Base-by-base conservation (phyloP, 2,329 filamentous ascomycete genomes). In the Epichloe bromicola region DNA sequence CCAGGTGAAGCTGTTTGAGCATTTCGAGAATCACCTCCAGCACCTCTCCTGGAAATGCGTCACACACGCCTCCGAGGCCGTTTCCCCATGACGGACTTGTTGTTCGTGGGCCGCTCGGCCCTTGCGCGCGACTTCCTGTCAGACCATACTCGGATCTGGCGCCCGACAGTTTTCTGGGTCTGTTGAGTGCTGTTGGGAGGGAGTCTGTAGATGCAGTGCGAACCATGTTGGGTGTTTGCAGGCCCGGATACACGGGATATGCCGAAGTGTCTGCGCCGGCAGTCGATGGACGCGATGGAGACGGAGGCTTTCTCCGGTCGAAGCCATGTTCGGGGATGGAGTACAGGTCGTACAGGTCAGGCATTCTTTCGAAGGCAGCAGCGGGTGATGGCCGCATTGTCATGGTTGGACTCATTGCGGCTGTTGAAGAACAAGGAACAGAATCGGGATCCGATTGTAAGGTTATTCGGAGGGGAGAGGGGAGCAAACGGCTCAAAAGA, bases 1-100 rank as follows among this genome's bases (percentile, higher is more conserved):
- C 64, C 12, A 82, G 59, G 59, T 84, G 80, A 14, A 72, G 60
- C 38, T 68, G 65, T 59, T 72, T 76, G 17, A 84, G 63, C 50
- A 75, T 70, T 39, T 70, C 70, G 36, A 83, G 59, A n/a, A 83
- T 75, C 36, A 78, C 64, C 48, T 74, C 70, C 44, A 83, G 61
- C 2, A 83, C 75, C 58, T 82, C 78, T n/a, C 73, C 72, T 0
- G 80, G 79, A 15, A 83, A 57, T 19, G 68, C 69, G n/a, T 68
- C 68, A 53, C 82, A 78, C 6, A 76, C 62, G 56, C 65, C 45
- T 26, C 11, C 71, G 42, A 67, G 66, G 53, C 62, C 64, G 54
- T 63, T 70, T 40, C 66, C 67, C 56, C 60, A 63, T 2, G 67
- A 65, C 3, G 62, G 52, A 5, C 56, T 60, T 40, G 61, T 58